phyloP scores from a whole-genome alignment of 1,284 basidiomycete genomes.

The Trametes polyzona region DNA sequence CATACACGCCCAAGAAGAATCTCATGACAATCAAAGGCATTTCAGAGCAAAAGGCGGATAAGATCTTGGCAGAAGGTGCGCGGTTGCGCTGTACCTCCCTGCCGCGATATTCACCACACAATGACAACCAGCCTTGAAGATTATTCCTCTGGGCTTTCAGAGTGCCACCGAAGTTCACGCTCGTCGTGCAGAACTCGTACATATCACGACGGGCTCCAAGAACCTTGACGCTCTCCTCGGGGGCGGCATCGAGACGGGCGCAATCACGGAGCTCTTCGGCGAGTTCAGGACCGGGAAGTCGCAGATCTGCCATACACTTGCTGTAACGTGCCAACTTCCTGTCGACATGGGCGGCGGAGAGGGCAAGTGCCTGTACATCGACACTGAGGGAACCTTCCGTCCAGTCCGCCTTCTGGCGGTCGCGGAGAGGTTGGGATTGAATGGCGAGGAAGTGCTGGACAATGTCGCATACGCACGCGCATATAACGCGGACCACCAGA shows the following conservation, averaged over 20 bases:
- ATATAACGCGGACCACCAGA: slow-evolving; percentile 98
- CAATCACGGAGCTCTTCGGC: slow-evolving; percentile 98
- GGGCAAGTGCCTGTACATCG: slow-evolving; percentile 98
- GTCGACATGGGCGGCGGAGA: slow-evolving; percentile 98
- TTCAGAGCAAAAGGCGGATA: slow-evolving; percentile 97
- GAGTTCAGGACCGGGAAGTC: slow-evolving; percentile 99
- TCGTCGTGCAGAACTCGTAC: slow-evolving; percentile 93
- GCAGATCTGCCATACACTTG: slow-evolving; percentile 97
- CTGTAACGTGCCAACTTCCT: slow-evolving; percentile 97
- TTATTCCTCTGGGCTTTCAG: slow-evolving; percentile 97
- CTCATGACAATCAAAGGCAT: slow-evolving; percentile 95
- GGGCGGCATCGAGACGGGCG: slow-evolving; percentile 98
- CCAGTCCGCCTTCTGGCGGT: slow-evolving; percentile 94
- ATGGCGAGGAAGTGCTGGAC: slow-evolving; percentile 97
- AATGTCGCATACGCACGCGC: slow-evolving; percentile 99
- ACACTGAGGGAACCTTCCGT: slow-evolving; percentile 99
- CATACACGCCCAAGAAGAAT: slow-evolving; percentile 96
- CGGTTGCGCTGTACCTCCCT: not conserved
- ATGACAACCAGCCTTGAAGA: slow-evolving; percentile 88
- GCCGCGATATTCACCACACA: not conserved
- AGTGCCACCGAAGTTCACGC: slow-evolving; percentile 98
- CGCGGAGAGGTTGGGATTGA: slow-evolving; percentile 94
- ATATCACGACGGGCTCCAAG: slow-evolving; percentile 96
- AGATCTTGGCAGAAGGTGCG: slow-evolving; percentile 90
- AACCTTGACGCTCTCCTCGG: slow-evolving; percentile 96